Evolutionary conservation across 257 asterid genomes (phyloP), one percentile per base, ranked within the genome.

Genomic region (Cynanchum wilfordii): DNA sequence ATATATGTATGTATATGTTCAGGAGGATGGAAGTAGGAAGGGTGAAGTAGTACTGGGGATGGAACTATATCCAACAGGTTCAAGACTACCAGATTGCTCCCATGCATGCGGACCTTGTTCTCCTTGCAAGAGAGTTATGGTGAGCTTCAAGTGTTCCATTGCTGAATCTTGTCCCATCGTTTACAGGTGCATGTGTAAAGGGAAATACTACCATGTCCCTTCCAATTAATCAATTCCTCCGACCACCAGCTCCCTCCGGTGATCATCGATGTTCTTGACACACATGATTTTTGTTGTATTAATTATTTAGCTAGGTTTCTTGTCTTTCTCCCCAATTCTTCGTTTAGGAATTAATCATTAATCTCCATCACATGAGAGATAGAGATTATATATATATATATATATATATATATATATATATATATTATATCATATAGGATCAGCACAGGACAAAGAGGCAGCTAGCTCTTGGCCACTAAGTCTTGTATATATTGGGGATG

Each of bases 91-190:
- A 6, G 97, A 91, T 59, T 93, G 98, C 70, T 79, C 89, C 3
- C 97, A 93, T 77, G 97, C 98, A 9, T 93, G 98, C 20, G 98
- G 97, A 2, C 73, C 96, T 1, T 93, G 98, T 78, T 72, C 71
- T 40, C 98, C 97, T 30, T 93, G 98, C 86, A 87, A 80, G 83
- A 89, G 96, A 71, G 98, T 93, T 24, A 88, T 87, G 84, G 89
- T 93, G 36, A 88, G 97, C 87, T 88, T 69, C 86, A 78, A 82
- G 79, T 93, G 97, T 79, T 73, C 96, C 0, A 8, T 47, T 66
- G 91, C 88, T 0, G 98, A 93, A 83, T 89, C 98, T 2, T 93
- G 98, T 82, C 98, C 98, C 3, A 78, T 93, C 55, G 90, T 93
- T 76, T 93, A 93, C 83, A 90, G 91, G 67, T 93, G 98, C 88